Conservation (phyloP, 2,329 filamentous ascomycete genomes). For the Stemphylium beticola region DNA sequence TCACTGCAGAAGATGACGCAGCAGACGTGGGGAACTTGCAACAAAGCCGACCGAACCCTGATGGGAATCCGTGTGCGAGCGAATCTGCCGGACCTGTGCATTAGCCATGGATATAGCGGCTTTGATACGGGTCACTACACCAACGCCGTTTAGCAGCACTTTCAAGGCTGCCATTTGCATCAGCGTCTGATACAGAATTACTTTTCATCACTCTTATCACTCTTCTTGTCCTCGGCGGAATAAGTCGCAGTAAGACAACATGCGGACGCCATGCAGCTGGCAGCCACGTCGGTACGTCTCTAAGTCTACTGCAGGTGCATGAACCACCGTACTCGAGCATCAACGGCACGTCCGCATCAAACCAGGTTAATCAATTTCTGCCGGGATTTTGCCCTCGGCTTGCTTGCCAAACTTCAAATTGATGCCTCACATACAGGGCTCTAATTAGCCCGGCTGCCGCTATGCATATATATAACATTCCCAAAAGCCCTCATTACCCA, state of each 20-base stretch:
- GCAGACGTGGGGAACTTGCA: conserved; percentile 28
- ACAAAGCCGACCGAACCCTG: conserved; percentile 17
- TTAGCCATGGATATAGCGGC: too few relatives aligned
- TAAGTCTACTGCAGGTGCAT: background rate
- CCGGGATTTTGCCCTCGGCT: conserved; percentile 5
- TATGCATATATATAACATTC: background rate
- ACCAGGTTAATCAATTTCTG: background rate
- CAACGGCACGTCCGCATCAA: conserved; percentile 1
- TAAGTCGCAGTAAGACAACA: too few relatives aligned
- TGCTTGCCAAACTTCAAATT: conserved; percentile 4
- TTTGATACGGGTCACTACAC: too few relatives aligned
- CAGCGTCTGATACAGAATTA: too few relatives aligned
- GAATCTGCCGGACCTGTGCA: too few relatives aligned
- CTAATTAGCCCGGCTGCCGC: background rate
- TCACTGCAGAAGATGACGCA: conserved; percentile 31
- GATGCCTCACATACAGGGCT: background rate
- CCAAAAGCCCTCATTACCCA: conserved; percentile 1
- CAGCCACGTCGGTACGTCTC: background rate
- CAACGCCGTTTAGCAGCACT: too few relatives aligned
- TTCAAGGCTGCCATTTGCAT: too few relatives aligned
- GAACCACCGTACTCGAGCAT: conserved; percentile 4
- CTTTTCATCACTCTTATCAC: too few relatives aligned
- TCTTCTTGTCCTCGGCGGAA: too few relatives aligned
- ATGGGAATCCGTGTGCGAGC: background rate
- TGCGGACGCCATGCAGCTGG: background rate